These are phyloP conservation scores for Lasiosphaeris hirsuta DNA, from an alignment of 495 filamentous ascomycete species.

Conservation along the genomic window DNA sequence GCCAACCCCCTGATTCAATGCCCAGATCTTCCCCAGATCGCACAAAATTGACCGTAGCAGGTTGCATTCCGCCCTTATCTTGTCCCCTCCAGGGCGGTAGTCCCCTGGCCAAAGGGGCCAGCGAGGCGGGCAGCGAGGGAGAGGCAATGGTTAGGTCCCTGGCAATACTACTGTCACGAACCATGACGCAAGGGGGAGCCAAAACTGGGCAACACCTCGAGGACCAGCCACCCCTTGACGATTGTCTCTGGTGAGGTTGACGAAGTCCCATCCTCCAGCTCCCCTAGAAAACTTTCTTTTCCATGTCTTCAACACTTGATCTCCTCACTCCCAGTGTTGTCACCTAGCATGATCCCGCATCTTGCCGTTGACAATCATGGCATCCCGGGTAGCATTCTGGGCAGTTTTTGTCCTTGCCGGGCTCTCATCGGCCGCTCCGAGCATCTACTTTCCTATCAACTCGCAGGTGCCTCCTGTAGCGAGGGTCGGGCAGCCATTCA, in stretches of 20 bases:
- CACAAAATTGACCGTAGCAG: constrained; percentile 9
- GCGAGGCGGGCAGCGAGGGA: not conserved
- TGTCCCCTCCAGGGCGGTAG: too few relatives aligned
- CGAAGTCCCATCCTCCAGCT: not conserved
- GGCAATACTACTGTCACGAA: constrained; percentile 5
- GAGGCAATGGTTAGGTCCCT: constrained; percentile 3
- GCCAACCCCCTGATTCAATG: constrained; percentile 20
- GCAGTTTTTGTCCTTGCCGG: constrained; percentile 15
- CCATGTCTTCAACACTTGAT: constrained; percentile 2
- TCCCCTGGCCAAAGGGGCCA: not conserved
- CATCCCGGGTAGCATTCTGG: constrained; percentile 3
- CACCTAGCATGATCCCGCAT: not conserved
- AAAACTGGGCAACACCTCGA: not conserved
- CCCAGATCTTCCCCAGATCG: not conserved
- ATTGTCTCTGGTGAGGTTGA: constrained; percentile 7
- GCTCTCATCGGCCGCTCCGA: constrained; percentile 41
- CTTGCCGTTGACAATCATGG: constrained; percentile 18
- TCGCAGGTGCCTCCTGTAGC: constrained; percentile 75
- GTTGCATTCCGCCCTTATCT: constrained; percentile 5
- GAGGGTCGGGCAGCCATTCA: constrained; percentile 58
- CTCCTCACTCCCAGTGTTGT: not conserved
- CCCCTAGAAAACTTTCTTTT: not conserved
- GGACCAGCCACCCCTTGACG: constrained; percentile 18
- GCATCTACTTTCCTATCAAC: constrained; percentile 67
- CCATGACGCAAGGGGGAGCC: constrained; percentile 17